Percentiles rank a stretch among this genome's conserved stretches.
These are phyloP conservation scores for Talaromyces sp. DNA, from an alignment of 2,329 filamentous ascomycete species.

Conservation along the genomic window DNA sequence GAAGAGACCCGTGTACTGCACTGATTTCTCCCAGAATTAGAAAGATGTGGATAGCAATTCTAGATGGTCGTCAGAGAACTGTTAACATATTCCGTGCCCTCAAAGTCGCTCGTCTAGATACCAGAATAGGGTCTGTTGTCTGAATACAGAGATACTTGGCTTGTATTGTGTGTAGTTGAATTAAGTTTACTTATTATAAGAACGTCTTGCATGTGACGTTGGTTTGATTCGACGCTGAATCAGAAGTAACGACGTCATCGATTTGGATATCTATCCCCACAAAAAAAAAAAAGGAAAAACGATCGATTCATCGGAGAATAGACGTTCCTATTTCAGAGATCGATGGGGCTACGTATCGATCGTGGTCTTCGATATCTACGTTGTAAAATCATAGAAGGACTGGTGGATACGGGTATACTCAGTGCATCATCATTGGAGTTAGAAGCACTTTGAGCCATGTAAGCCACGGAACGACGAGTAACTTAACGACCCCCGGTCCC, in stretches of 20 bases:
- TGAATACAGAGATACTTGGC: too few relatives aligned
- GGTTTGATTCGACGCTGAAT: not conserved
- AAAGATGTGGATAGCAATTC: not conserved
- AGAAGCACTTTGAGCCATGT: too few relatives aligned
- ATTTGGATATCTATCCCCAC: not conserved
- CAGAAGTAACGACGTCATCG: not conserved
- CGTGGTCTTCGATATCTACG: too few relatives aligned
- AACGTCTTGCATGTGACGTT: not conserved
- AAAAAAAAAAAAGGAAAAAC: not conserved
- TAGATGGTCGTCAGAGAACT: too few relatives aligned
- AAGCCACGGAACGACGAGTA: not conserved
- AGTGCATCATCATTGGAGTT: too few relatives aligned
- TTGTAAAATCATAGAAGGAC: too few relatives aligned
- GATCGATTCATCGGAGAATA: too few relatives aligned
- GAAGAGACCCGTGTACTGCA: too few relatives aligned
- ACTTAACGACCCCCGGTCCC: not conserved
- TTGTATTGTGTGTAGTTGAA: too few relatives aligned
- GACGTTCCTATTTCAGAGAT: not conserved
- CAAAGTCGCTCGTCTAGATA: not conserved
- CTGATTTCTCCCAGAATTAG: too few relatives aligned
- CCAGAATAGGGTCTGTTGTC: not conserved
- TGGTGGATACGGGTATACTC: too few relatives aligned
- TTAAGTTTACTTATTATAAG: too few relatives aligned
- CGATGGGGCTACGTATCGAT: not conserved
- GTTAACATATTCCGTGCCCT: not conserved